Base-by-base conservation (phyloP, 495 filamentous ascomycete genomes). In the Recurvomyces mirabilis region DNA sequence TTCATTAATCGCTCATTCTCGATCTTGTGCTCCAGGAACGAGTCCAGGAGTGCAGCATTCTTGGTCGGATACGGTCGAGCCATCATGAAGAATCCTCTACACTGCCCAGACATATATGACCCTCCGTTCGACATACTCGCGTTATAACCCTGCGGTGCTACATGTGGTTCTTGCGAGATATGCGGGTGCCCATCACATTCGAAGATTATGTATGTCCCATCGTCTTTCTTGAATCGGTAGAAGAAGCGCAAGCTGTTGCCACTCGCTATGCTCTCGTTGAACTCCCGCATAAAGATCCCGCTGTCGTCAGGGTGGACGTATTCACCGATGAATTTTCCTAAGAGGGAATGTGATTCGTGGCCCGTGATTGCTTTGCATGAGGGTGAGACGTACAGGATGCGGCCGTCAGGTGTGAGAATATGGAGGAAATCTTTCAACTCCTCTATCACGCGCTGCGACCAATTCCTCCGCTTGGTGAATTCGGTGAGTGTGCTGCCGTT, bases 21-120 rank as follows among this genome's bases (percentile, higher is more conserved):
- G 37, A 96, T 87, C 62, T 95, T 95, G 64, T 95, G 89, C 61
- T 98, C 91, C 12, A 98, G 68, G 49, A 94, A 95, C 0, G 89
- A 93, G 61, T 98, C 87, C 38, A 98, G 64, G 6, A 94, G 68
- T 9, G 73, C 77, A 0, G 85, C 78, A 56, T 87, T 91, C 59
- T 81, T 86, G 36, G 82, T 91, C 5, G 87, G 87, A 61, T 95
- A 94, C 9, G 87, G 91, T 17, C 91, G 73, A 19, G 86, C 78
- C 77, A 94, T 84, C 68, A 98, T 83, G 62, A 96, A 94, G 57
- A 94, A 82, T 14, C 89, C 88, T 48, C 81, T 75, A 63, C 89
- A 94, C 51, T 79, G 80, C 3, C 78, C 73, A 22, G 77, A 68
- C 4, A 22, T 12, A 9, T 46, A 19, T 1, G 28, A n/a, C n/a